Conservation (phyloP, 2,329 filamentous ascomycete genomes). For the Ophiostoma fasciatum region DNA sequence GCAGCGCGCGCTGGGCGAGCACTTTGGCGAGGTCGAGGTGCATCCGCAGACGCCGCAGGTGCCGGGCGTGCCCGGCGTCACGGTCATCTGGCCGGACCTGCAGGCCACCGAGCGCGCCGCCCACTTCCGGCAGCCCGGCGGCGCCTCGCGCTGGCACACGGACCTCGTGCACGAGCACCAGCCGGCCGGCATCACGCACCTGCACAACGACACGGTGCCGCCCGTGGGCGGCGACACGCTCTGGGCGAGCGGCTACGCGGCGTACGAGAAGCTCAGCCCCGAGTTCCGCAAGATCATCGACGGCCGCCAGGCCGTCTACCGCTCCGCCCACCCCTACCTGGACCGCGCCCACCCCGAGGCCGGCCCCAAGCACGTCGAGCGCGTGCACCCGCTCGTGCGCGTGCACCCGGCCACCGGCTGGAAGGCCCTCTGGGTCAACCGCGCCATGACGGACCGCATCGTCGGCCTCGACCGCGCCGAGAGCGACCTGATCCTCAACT, state of each 20-base stretch:
- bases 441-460: slow-evolving; percentile 52
- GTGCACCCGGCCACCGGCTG: slow-evolving; percentile 57
- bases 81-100: slow-evolving; percentile 57
- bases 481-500: slow-evolving; percentile 51
- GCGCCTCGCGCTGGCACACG: slow-evolving; percentile 54
- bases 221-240: slow-evolving; percentile 54
- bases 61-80: slow-evolving; percentile 48
- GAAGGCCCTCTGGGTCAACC: slow-evolving; percentile 61
- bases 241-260: slow-evolving; percentile 56
- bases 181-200: slow-evolving; percentile 54
- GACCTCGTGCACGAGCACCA: slow-evolving; percentile 59
- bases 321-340: slow-evolving; percentile 51
- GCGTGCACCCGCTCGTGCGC: slow-evolving; percentile 52
- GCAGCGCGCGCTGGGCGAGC: slow-evolving; percentile 46
- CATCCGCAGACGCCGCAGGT: slow-evolving; percentile 60
- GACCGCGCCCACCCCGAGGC: slow-evolving; percentile 45
- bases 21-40: slow-evolving; percentile 51
- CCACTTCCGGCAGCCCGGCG: slow-evolving; percentile 51
- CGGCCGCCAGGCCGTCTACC: slow-evolving; percentile 48
- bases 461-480: slow-evolving; percentile 55
- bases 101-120: slow-evolving; percentile 44
- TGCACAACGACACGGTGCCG: slow-evolving; percentile 55
- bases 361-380: slow-evolving; percentile 52
- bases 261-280: slow-evolving; percentile 59
- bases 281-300: slow-evolving; percentile 57